Evolutionary conservation across 257 asterid genomes (phyloP), one percentile per base, ranked within the genome.

Genomic region (Plantago elongata): DNA sequence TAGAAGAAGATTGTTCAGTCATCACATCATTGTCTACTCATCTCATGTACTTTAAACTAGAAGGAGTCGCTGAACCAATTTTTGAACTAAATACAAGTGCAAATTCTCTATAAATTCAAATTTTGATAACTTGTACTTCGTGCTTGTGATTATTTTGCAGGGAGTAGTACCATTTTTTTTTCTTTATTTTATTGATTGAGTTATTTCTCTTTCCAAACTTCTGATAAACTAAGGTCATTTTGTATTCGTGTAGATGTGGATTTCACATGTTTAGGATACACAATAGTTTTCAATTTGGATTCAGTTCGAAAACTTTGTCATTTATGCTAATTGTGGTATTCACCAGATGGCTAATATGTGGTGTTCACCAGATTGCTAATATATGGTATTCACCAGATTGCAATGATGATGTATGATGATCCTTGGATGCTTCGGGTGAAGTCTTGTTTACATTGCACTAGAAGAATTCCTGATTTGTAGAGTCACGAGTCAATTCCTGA

Each of bases 381-480:
- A 58, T 57, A 49, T 79, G 73, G 69, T 83, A 72, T 83, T 83
- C 77, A 60, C 73, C 95, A 83, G 91, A 78, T 81, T 76, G 88
- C 90, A 76, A 68, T 65, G 84, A 83, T 69, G 90, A 79, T 77
- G 87, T 78, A 79, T 84, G 90, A 87, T 81, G 83, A 79, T 74
- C 75, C 76, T 75, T 72, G 77, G 92, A 75, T 74, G 84, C 66
- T 77, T 72, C 79, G 38, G 45, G 77, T 55, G 66, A 62, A 77
- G 84, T 73, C 64, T 76, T 75, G 45, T 71, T 62, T 69, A 50
- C 75, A 49, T 68, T 59, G 68, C 73, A 68, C 74, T 82, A 76
- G 78, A 78, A 77, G 81, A 77, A 71, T 74, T 71, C 69, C 57
- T 70, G 75, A 54, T 77, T 71, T 63, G 22, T 79, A 66, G 57